phyloP scores from a whole-genome alignment of 768 basidiomycete genomes.

The Suillus alpinus region DNA sequence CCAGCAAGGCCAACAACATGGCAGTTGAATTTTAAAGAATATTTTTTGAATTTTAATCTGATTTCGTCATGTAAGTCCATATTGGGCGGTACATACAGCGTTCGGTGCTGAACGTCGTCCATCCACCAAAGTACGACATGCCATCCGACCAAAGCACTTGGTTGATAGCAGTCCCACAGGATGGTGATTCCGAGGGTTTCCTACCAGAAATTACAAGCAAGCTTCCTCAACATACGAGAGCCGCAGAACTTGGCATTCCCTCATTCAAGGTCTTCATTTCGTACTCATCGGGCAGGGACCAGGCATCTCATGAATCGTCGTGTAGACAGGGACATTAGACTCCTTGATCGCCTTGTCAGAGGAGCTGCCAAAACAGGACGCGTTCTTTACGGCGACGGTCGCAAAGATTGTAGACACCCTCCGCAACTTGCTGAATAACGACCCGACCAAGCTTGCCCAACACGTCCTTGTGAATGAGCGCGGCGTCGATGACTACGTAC shows the following conservation, averaged over 20 bases:
- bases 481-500: conserved; percentile 72
- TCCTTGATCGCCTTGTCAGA: conserved; percentile 86
- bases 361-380: conserved; percentile 87
- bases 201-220: conserved; percentile 64
- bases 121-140: conserved; percentile 46
- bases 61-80: conserved; percentile 9
- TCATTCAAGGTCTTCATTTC: conserved; percentile 77
- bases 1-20: conserved; percentile 7
- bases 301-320: conserved; percentile 10
- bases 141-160: conserved; percentile 96
- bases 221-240: conserved; percentile 48
- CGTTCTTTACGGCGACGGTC: conserved; percentile 80
- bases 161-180: conserved; percentile 83
- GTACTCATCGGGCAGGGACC: background rate
- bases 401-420: conserved; percentile 95
- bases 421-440: conserved; percentile 86
- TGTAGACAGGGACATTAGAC: conserved; percentile 91
- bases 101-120: conserved; percentile 3
- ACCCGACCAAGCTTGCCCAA: conserved; percentile 69
- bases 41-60: conserved; percentile 15
- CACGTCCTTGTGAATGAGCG: conserved; percentile 80
- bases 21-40: conserved; percentile 3
- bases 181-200: conserved; percentile 80
- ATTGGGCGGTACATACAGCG: conserved; percentile 5
- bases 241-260: conserved; percentile 73